These are phyloP conservation scores for Sordariomycetes sp. DNA, from an alignment of 2,329 filamentous ascomycete genomes.

Conservation along the genomic window DNA sequence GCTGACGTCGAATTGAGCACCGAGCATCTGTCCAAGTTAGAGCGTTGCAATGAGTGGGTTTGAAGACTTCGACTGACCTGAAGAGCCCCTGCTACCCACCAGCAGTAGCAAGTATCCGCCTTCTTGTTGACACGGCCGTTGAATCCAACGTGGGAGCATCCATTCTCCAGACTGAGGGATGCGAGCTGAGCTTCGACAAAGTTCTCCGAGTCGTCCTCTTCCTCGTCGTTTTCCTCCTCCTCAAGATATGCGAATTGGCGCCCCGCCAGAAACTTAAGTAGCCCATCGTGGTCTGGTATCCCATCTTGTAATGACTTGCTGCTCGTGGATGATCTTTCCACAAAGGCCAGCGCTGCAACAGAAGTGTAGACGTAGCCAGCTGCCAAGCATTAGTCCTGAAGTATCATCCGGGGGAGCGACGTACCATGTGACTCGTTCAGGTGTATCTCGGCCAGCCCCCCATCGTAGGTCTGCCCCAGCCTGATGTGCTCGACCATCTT, in stretches of 20 bases:
- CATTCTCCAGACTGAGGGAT: conserved; percentile 19
- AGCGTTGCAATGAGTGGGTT: conserved; percentile 3
- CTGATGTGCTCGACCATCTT: conserved; percentile 62
- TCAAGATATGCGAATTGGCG: conserved; percentile 56
- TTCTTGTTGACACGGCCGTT: conserved; percentile 88
- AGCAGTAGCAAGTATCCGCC: conserved; percentile 91
- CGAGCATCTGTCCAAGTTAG: conserved; percentile 39
- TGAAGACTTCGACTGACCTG: conserved; percentile 18
- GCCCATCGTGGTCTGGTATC: conserved; percentile 17
- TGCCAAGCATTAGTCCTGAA: conserved; percentile 19
- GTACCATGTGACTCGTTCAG: conserved; percentile 76
- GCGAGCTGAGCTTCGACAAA: conserved; percentile 24
- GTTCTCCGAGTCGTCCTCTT: conserved; percentile 31
- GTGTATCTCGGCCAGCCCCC: conserved; percentile 70
- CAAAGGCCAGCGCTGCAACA: conserved; percentile 65
- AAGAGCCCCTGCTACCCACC: conserved; percentile 72
- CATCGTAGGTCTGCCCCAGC: conserved; percentile 70
- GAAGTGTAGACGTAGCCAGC: conserved; percentile 90
- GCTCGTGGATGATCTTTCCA: conserved; percentile 47
- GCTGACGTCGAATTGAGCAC: conserved; percentile 48
- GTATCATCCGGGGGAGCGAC: conserved; percentile 10
- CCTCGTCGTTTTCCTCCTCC: conserved; percentile 32
- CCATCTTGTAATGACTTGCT: conserved; percentile 22
- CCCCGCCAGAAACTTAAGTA: conserved; percentile 49
- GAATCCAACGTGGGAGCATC: conserved; percentile 56